phyloP scores from a whole-genome alignment of 1,139 yeast genomes.

The Lodderomyces theae region DNA sequence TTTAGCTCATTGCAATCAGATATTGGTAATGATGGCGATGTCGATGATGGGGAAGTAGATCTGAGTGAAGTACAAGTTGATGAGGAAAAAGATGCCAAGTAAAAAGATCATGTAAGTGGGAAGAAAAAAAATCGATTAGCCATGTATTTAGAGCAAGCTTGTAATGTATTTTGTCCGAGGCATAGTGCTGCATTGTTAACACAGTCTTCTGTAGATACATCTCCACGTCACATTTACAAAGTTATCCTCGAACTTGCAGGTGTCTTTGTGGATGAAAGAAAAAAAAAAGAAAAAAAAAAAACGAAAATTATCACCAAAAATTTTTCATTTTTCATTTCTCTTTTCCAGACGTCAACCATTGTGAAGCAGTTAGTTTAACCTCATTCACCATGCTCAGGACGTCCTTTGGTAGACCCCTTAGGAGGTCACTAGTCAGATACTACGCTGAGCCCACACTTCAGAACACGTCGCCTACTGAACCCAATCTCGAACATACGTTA shows the following conservation, averaged over 20 bases:
- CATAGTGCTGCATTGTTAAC: no score
- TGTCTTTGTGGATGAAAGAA: no score
- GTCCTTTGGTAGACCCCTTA: background rate
- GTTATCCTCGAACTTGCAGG: no score
- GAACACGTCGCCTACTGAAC: background rate
- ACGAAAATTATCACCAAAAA: background rate
- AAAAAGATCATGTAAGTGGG: slow-evolving; percentile 1
- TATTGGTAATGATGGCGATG: background rate
- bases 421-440: slow-evolving; percentile 3
- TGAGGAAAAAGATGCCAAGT: background rate
- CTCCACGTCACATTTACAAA: no score
- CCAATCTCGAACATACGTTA: slow-evolving; percentile 9
- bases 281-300: slow-evolving; percentile 6
- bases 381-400: slow-evolving; percentile 7
- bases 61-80: background rate
- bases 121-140: slow-evolving; percentile 6
- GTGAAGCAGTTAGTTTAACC: background rate
- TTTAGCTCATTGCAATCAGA: slow-evolving; percentile 4
- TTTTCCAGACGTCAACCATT: background rate
- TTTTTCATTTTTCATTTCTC: background rate
- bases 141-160: background rate
- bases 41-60: slow-evolving; percentile 1
- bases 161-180: background rate
- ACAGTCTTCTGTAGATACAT: no score
- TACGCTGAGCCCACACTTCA: background rate